Base-by-base conservation (phyloP, 2,329 filamentous ascomycete genomes). In the Hyphodiscus sp. region DNA sequence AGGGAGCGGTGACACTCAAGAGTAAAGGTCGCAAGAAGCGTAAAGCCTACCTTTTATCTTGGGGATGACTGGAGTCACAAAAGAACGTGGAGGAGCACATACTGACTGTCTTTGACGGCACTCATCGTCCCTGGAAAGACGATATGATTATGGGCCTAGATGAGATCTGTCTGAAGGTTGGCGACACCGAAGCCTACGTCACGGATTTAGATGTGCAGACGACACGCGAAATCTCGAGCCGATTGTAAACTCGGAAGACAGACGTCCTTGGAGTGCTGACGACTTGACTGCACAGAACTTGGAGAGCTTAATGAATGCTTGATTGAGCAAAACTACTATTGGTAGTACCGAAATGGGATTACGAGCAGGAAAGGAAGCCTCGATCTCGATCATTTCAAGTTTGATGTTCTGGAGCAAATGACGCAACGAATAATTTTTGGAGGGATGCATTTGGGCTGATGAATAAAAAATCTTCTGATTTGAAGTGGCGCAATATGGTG, bases 21-120 rank as follows among this genome's bases (percentile, higher is more conserved):
- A 11, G 11, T 10, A 44, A 44, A n/a, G 42, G 42, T 2, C 42
- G 20, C n/a, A 44, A 6, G 42, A n/a, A 44, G 20, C 4, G 20
- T 10, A 44, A 44, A 44, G 42, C 13, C 10, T 44, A 6, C 20
- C 42, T n/a, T 9, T 44, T n/a, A n/a, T 44, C 42, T 18, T 44
- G 20, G 42, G 4, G 42, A 15, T 9, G 1, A 18, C n/a, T 2
- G 10, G 4, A 10, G 10, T 6, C 42, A 15, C 42, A 6, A 13
- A 95, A 96, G 89, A 94, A 87, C 66, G 94, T 94, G 81, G 95
- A 92, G 81, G 95, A 96, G 81, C 87, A 92, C 38, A 89, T 95
- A 50, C 77, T 96, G 65, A 89, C 89, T 58, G 89, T 95, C 16
- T 97, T 33, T 94, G 90, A 96, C 67, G 92, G 92, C 0, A 79